Evolutionary conservation across 1,284 basidiomycete species (phyloP).

Genomic region (Rhodotorula mucilaginosa): DNA sequence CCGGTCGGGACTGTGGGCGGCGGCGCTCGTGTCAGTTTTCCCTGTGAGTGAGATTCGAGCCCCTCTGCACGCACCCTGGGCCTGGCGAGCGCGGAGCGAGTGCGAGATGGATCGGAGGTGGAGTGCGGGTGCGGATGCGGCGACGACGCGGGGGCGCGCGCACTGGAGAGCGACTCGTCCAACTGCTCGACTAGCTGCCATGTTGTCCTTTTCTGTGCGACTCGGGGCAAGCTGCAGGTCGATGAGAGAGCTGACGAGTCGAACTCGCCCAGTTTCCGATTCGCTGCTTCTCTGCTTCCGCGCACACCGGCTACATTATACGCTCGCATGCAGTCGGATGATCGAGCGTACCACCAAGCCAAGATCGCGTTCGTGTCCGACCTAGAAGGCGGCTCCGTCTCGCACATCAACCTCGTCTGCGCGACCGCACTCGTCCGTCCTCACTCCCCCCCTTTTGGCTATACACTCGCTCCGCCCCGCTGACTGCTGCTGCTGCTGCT

Average conservation of each 20-base stretch:
- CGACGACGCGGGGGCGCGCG: slow-evolving; percentile 9
- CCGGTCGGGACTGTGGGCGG: slow-evolving; percentile 22
- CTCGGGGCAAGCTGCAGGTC: background rate
- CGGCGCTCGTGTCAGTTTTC: background rate
- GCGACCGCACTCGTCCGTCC: slow-evolving; percentile 66
- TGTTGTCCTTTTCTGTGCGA: background rate
- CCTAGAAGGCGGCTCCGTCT: slow-evolving; percentile 70
- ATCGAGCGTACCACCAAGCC: slow-evolving; percentile 64
- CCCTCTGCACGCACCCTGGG: slow-evolving; percentile 7
- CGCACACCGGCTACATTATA: background rate
- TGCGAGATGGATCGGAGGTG: slow-evolving; percentile 15
- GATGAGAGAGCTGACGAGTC: background rate
- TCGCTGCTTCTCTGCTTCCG: background rate
- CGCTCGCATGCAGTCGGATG: background rate
- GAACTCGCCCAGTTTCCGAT: background rate
- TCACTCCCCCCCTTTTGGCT: too few species aligned
- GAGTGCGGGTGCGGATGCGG: slow-evolving; percentile 4
- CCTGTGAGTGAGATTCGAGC: too few species aligned
- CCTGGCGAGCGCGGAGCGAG: slow-evolving; percentile 6
- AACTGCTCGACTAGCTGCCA: slow-evolving; percentile 3
- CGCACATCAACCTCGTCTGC: slow-evolving; percentile 71
- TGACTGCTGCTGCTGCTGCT: background rate
- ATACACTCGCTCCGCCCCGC: background rate
- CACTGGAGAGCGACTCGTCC: background rate
- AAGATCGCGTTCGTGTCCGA: slow-evolving; percentile 87